phyloP scores from a whole-genome alignment of 352 stramenopile species.

The Phytophthora syringae region DNA sequence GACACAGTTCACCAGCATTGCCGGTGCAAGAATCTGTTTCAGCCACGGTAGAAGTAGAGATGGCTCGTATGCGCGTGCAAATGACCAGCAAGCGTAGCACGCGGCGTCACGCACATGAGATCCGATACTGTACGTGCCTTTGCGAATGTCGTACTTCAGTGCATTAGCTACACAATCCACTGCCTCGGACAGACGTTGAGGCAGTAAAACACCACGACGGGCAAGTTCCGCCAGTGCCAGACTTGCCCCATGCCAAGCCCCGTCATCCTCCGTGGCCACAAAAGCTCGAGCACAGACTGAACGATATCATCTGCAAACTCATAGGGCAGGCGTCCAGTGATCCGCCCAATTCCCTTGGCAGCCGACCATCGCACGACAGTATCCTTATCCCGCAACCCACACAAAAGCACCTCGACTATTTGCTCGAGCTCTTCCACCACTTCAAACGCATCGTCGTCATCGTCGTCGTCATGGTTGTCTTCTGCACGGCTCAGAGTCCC shows the following conservation, averaged over 20 bases:
- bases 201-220: conserved; percentile 95
- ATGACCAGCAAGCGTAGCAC: conserved; percentile 99
- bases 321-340: conserved; percentile 94
- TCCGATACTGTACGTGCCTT: conserved; percentile 95
- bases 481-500: conserved; percentile 5
- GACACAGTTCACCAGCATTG: conserved; percentile 94
- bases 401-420: conserved; percentile 93
- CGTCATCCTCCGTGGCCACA: conserved; percentile 91
- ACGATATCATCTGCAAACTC: conserved; percentile 98
- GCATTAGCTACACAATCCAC: conserved; percentile 93
- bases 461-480: conserved; percentile 28
- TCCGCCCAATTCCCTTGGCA: conserved; percentile 97
- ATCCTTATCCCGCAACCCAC: conserved; percentile 92
- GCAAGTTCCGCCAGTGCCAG: conserved; percentile 96
- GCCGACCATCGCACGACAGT: conserved; percentile 99
- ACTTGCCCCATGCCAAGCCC: conserved; percentile 97
- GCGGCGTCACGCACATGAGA: conserved; percentile 97
- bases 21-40: conserved; percentile 82
- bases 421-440: conserved; percentile 98
- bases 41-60: conserved; percentile 92
- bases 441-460: conserved; percentile 62
- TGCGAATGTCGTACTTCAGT: conserved; percentile 95
- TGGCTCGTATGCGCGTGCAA: conserved; percentile 95
- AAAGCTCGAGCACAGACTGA: conserved; percentile 94
- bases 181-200: conserved; percentile 90